Base-by-base conservation (phyloP, 352 stramenopile species). In the Phytophthora constricta region DNA sequence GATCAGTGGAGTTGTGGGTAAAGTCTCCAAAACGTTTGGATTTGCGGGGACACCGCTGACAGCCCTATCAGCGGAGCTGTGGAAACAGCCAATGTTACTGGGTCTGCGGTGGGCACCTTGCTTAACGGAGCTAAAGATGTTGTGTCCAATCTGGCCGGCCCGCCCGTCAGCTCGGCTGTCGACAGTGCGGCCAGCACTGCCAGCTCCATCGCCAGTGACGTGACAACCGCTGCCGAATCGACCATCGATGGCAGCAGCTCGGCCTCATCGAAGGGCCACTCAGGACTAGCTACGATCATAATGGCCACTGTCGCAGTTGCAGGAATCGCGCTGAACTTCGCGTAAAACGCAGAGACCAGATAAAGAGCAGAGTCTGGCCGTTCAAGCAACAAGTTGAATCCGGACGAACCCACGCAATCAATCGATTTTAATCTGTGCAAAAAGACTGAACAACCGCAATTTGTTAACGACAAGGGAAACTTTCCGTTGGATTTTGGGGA, bases 301-400 rank as follows among this genome's bases (percentile, higher is more conserved):
- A 66, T 73, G 58, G 39, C 48, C 10, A 34, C 53, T 16, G 47
- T 73, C 27, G 53, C 63, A 23, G 53, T 76, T 25, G 58, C 58
- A 23, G 64, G 68, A 55, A 53, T 76, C 31, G 54, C 58, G 17
- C 58, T 76, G 17, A 73, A 70, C 58, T 76, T 76, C 31, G 54
- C 49, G 20, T 76, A 73, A 67, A 42, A 17, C 4, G 37, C 31
- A 42, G 34, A 5, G 9, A 42, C 34, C n/a, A 42, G 2, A 10
- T 10, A 19, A 19, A 42, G 34, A n/a, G n/a, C n/a, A n/a, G n/a
- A n/a, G n/a, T n/a, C n/a, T n/a, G n/a, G n/a, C 50, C 28, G 28
- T 47, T 54, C 16, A 31, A 42, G 34, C 34, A 16, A 4, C 41
- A 20, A 47, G 41, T 23, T 47, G 14, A 20, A 47, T 47, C 41